Base-by-base conservation (phyloP, 2,329 filamentous ascomycete species). In the Leptodontidium sp. region DNA sequence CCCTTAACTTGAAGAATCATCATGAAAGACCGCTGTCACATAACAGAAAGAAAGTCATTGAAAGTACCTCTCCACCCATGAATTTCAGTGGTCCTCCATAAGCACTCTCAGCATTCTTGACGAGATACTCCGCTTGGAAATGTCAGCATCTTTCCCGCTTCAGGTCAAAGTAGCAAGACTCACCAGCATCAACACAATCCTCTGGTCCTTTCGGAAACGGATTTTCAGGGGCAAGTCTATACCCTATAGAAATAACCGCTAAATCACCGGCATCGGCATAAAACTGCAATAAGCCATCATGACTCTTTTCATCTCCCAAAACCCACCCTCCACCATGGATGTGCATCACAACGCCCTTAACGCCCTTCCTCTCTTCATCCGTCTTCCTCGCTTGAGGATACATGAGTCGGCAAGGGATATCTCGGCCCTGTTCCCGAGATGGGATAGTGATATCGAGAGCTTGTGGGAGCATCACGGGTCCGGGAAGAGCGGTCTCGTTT, bases 221-320 rank as follows among this genome's bases (percentile, higher is more conserved):
- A 72, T 88, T 68, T 74, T 90, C 87, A 0, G 88, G 88, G 0
- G 87, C 87, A 21, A 88, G 82, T 35, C 88, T 81, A 75, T 90
- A 90, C 0, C 87, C 87, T 7, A 89, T 82, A 0, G 84, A 86
- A 14, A 90, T 76, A 17, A 85, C 83, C 0, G 83, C 83, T 2
- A 87, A 68, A 47, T 83, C 78, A 58, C 79, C 82, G 35, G 78
- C 76, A 70, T 87, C 81, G 58, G 86, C 85, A 76, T 85, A 83
- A 70, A 79, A 79, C 64, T 84, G 81, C 12, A 89, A 78, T 43
- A 82, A 80, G 0, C 77, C 68, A 73, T 80, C 78, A 4, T 64
- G 47, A 35, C 79, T 80, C 68, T 68, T 66, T 58, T 76, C 73
- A 66, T 77, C 74, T 7, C 74, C 72, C 11, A 75, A 58, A 3